Percentiles rank a stretch among this genome's conserved stretches.
These are phyloP conservation scores for Nitzschia sp. DNA, from an alignment of 108 stramenopile species.

Conservation along the genomic window DNA sequence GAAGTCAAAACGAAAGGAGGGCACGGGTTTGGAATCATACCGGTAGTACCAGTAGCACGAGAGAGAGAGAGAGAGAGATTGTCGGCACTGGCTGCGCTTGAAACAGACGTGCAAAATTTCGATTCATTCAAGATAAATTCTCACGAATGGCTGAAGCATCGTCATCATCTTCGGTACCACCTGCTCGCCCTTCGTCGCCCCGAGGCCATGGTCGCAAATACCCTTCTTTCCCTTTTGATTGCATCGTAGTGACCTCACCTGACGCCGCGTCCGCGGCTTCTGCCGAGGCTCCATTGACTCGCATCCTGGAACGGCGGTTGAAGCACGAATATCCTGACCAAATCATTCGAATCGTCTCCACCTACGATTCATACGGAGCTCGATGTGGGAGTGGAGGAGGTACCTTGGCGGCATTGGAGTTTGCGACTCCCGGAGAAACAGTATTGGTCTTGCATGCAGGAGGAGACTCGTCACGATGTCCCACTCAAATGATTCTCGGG, in stretches of 20 bases:
- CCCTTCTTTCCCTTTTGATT: slow-evolving; percentile 46
- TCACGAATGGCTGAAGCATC: too few relatives aligned
- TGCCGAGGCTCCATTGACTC: slow-evolving; percentile 12
- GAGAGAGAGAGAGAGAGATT: too few relatives aligned
- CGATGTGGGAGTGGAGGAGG: slow-evolving; percentile 80
- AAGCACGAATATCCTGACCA: slow-evolving; percentile 4
- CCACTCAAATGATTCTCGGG: slow-evolving; percentile 76
- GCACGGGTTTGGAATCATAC: too few relatives aligned
- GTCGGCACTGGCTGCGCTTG: too few relatives aligned
- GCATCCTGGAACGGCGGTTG: neutral
- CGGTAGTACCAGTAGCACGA: too few relatives aligned
- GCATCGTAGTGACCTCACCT: slow-evolving; percentile 63
- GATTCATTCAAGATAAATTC: too few relatives aligned
- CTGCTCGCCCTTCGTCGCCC: neutral
- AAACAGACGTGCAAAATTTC: too few relatives aligned
- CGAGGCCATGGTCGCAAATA: neutral
- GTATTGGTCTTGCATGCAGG: slow-evolving; percentile 65
- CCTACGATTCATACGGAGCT: slow-evolving; percentile 68
- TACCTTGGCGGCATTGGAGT: slow-evolving; percentile 67
- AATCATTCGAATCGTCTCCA: slow-evolving; percentile 40
- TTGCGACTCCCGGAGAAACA: slow-evolving; percentile 24
- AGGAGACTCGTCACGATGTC: slow-evolving; percentile 79
- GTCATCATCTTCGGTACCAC: too few relatives aligned
- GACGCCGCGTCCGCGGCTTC: slow-evolving; percentile 43
- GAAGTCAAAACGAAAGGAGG: too few relatives aligned